These are phyloP conservation scores for Tubosaeta sp. DNA, from an alignment of 768 basidiomycete genomes.

Conservation along the genomic window DNA sequence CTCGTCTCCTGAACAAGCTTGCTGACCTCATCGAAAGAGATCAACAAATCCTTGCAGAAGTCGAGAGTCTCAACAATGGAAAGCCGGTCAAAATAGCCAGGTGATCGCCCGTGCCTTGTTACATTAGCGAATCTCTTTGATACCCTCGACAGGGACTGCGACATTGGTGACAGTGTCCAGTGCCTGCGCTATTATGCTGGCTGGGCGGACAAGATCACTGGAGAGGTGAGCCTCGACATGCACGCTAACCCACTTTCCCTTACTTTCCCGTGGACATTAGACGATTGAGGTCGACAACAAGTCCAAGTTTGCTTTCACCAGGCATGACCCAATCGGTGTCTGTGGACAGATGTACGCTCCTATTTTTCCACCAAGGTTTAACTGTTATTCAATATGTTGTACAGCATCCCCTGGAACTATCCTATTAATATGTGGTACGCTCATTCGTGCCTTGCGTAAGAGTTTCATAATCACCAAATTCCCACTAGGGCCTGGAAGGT, in stretches of 20 bases:
- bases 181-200: conserved; percentile 91
- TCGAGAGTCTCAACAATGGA: conserved; percentile 87
- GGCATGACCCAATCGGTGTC: conserved; percentile 90
- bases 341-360: conserved; percentile 79
- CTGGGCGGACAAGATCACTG: conserved; percentile 91
- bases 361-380: neutral
- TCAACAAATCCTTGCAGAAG: conserved; percentile 72
- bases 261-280: conserved; percentile 32
- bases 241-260: neutral
- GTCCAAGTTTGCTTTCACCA: conserved; percentile 79
- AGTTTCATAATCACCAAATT: conserved; percentile 1
- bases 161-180: conserved; percentile 73
- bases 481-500: conserved; percentile 78
- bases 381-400: conserved; percentile 3
- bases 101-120: conserved; percentile 37
- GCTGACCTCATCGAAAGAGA: conserved; percentile 90
- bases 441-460: conserved; percentile 1
- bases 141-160: conserved; percentile 54
- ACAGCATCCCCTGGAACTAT: conserved; percentile 90
- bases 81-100: conserved; percentile 71
- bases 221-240: conserved; percentile 52
- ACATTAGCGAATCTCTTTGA: conserved; percentile 1
- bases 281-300: conserved; percentile 78
- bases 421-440: conserved; percentile 81
- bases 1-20: conserved; percentile 76